phyloP scores from a whole-genome alignment of 768 basidiomycete genomes.

The Scleroderma bovista region DNA sequence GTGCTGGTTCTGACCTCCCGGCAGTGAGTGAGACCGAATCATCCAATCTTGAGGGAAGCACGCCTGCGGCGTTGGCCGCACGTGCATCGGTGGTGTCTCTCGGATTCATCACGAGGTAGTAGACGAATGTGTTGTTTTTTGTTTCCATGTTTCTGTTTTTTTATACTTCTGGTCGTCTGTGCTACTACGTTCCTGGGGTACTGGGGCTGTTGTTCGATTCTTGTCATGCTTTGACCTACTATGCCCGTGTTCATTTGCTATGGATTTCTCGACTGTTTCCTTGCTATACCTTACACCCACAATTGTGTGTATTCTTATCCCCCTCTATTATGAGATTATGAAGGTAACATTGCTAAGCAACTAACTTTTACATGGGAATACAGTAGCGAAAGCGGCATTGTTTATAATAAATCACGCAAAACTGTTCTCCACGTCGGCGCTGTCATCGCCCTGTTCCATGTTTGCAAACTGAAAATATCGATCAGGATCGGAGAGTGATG shows the following conservation, averaged over 20 bases:
- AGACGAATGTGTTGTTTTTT: conserved; percentile 5
- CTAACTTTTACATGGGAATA: conserved; percentile 14
- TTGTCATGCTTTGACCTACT: not conserved
- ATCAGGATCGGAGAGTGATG: not conserved
- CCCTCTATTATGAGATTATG: not conserved
- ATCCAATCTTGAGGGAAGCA: conserved; percentile 7
- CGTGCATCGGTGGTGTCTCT: conserved; percentile 52
- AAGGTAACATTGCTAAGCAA: conserved; percentile 2
- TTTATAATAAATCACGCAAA: conserved; percentile 56
- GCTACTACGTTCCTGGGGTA: conserved; percentile 11
- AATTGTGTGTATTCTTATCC: conserved; percentile 4
- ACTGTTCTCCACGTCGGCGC: conserved; percentile 93
- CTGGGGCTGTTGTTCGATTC: not conserved
- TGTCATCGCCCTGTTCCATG: conserved; percentile 86
- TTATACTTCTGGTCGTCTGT: not conserved
- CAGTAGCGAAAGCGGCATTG: conserved; percentile 5
- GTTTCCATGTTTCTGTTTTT: not conserved
- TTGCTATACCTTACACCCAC: not conserved
- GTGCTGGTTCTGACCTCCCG: conserved; percentile 6
- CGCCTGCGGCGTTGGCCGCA: conserved; percentile 36
- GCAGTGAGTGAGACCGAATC: conserved; percentile 4
- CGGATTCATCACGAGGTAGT: conserved; percentile 40
- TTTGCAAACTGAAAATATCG: conserved; percentile 64
- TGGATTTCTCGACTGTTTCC: not conserved
- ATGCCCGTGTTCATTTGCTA: not conserved